Base-by-base conservation (phyloP, 192 early-diverging fungal genomes). In the Coemansia sp. region DNA sequence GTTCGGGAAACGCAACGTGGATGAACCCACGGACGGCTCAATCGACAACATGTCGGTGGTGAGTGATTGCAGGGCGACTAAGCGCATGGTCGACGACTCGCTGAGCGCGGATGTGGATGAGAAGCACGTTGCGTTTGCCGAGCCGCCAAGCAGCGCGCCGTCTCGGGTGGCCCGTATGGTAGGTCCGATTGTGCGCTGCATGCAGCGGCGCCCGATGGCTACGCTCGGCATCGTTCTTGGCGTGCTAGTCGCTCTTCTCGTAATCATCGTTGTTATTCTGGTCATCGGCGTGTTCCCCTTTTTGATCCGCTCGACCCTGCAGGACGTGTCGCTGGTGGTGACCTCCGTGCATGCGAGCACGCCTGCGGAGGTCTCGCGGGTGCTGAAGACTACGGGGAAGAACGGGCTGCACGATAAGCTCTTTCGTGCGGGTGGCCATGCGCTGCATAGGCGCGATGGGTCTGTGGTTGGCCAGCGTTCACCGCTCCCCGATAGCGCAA, bases 281-380 rank as follows among this genome's bases (percentile, higher is more conserved):
- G 53, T 69, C 23, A 62, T 65, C 42, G 58, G 62, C 43, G 73
- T 76, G 45, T 62, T 76, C 45, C 73, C 73, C 8, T 68, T 62
- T 35, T 54, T 76, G 10, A 76, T 76, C 45, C 67, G 73, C 46
- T 33, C 67, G 3, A 76, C 65, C n/a, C 48, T 76, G 4, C 67
- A 76, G 51, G 73, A 76, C 30, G 59, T 76, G n/a, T 65, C 73
- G 11, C 33, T 76, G 2, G 19, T 42, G 0, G 48, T 76, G 6
- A 76, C 67, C 33, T 57, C 58, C 10, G 58, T 76, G 23, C 73
- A 65, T 16, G 73, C 67, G 12, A 32, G 58, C 9, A 58, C 73
- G 42, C 73, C 73, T 14, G 28, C 56, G n/a, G 61, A 65, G 31
- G 62, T 68, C 0, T 52, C 60, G 32, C 62, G 58, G 2, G 58